Evolutionary conservation across 2,329 filamentous ascomycete species (phyloP).

Genomic region (Cryphonectria nitschkei): DNA sequence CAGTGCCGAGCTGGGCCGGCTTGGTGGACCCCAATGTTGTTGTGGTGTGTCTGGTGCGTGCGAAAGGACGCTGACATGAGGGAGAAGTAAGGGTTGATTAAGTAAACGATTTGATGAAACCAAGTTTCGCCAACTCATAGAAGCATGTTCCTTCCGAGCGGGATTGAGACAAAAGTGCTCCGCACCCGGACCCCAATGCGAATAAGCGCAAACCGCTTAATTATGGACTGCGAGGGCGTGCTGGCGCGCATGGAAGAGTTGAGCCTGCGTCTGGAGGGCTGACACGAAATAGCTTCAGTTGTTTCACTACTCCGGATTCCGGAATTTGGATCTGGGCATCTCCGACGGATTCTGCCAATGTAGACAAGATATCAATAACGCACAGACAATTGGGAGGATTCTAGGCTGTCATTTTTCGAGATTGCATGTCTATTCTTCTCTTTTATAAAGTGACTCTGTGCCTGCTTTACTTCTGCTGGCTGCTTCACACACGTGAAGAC

Average conservation of each 20-base stretch:
- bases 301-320: background rate
- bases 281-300: background rate
- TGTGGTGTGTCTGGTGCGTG: no score
- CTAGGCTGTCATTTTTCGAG: no score
- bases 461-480: no score
- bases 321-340: background rate
- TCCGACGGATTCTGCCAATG: background rate
- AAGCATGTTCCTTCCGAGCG: background rate
- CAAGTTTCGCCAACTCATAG: no score
- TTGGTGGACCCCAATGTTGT: no score
- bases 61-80: background rate
- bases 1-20: no score
- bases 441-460: no score
- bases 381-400: background rate
- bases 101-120: background rate
- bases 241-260: background rate
- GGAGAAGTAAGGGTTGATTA: background rate
- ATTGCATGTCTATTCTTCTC: no score
- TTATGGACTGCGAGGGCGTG: background rate
- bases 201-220: constrained; percentile 9
- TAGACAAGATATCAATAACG: background rate
- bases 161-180: background rate
- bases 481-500: background rate
- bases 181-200: background rate
- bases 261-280: background rate